A percentile compares a stretch with the other conserved stretches of the same genome.
These are phyloP conservation scores for Metrosideros polymorpha DNA, from an alignment of 441 rosid genomes.

Conservation along the genomic window DNA sequence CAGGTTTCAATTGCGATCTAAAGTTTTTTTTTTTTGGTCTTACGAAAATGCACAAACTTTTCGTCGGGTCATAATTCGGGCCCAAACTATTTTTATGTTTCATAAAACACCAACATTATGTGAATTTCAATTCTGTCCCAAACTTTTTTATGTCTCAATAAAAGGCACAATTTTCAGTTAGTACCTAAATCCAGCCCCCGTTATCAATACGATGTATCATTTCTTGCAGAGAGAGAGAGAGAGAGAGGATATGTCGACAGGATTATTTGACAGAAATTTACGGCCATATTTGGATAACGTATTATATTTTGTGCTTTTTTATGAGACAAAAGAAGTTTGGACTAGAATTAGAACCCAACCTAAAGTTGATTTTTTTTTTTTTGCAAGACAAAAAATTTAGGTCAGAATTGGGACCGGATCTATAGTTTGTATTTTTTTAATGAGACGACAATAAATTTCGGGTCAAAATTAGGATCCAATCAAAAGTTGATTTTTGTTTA, in stretches of 20 bases:
- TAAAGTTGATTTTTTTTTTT: neutral
- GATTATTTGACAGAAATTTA: neutral
- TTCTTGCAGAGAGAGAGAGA: neutral
- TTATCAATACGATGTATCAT: neutral
- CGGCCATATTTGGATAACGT: neutral
- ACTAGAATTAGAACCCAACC: neutral
- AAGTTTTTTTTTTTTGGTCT: no score
- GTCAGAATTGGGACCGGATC: neutral
- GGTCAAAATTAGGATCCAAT: neutral
- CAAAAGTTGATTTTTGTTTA: neutral
- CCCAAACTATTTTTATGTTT: neutral
- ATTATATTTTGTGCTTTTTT: neutral
- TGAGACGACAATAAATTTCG: neutral
- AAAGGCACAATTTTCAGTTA: neutral
- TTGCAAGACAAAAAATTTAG: accelerated
- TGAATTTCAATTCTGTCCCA: no score
- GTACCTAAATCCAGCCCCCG: neutral
- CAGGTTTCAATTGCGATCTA: neutral
- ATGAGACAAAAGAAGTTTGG: neutral
- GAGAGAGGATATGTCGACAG: no score
- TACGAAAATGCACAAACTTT: neutral
- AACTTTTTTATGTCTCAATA: neutral
- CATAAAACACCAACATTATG: neutral
- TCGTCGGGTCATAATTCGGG: neutral
- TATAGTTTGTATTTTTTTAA: neutral